These are phyloP conservation scores for Hyaloscypha hepaticicola DNA, from an alignment of 495 filamentous ascomycete genomes.

Conservation along the genomic window DNA sequence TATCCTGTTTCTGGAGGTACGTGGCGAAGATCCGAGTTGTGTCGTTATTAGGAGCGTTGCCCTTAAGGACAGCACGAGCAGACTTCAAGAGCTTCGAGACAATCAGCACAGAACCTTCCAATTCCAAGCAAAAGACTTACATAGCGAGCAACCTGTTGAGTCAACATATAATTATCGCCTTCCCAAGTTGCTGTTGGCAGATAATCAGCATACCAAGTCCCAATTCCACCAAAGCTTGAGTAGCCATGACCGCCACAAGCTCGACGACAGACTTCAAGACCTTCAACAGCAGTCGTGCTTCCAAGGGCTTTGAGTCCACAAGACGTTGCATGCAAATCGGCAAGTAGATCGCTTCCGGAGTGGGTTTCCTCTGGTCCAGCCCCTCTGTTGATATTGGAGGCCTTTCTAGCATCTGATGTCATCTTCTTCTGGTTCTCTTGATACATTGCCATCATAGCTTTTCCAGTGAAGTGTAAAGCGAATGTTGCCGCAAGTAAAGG, in stretches of 20 bases:
- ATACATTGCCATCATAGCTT: constrained; percentile 66
- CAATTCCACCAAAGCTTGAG: constrained; percentile 64
- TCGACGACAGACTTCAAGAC: constrained; percentile 67
- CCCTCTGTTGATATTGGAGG: constrained; percentile 48
- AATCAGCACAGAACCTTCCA: constrained; percentile 4
- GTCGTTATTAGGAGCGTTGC: constrained; percentile 36
- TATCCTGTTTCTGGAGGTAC: constrained; percentile 60
- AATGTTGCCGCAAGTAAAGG: constrained; percentile 72
- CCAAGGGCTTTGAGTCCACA: constrained; percentile 71
- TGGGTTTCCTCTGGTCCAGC: constrained; percentile 64
- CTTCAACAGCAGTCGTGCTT: constrained; percentile 65
- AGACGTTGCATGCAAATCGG: constrained; percentile 72
- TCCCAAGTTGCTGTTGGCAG: constrained; percentile 67
- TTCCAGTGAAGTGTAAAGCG: constrained; percentile 71
- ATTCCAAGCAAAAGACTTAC: constrained; percentile 12
- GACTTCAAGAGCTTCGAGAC: constrained; percentile 36
- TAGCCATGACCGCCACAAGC: constrained; percentile 77
- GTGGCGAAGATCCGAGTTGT: constrained; percentile 49
- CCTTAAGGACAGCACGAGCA: constrained; percentile 59
- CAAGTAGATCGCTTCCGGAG: constrained; percentile 62
- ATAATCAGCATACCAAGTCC: constrained; percentile 63
- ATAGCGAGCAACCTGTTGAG: constrained; percentile 75
- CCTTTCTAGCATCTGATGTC: constrained; percentile 38
- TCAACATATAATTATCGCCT: constrained; percentile 76
- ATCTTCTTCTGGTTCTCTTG: constrained; percentile 62